phyloP scores from a whole-genome alignment of 2,329 filamentous ascomycete genomes.

The Sodiomyces alkalinus region DNA sequence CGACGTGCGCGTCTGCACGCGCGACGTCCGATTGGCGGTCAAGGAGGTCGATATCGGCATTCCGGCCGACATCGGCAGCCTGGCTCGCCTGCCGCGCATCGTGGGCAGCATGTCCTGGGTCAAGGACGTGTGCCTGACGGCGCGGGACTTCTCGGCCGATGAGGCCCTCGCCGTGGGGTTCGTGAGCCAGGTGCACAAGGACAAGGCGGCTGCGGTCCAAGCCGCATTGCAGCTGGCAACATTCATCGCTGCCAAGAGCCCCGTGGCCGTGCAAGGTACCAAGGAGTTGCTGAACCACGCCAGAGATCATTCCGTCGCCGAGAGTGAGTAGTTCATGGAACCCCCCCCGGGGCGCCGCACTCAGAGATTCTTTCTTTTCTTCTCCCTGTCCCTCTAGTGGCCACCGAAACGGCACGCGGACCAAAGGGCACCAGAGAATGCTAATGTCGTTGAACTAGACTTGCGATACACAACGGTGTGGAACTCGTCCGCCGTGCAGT shows the following conservation, averaged over 20 bases:
- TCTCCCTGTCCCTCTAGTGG: no score
- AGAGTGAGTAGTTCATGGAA: conserved; percentile 37
- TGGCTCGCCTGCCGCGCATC: conserved; percentile 57
- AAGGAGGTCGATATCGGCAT: conserved; percentile 76
- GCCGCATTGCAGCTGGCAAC: conserved; percentile 48
- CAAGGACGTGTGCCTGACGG: conserved; percentile 62
- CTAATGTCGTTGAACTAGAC: conserved; percentile 22
- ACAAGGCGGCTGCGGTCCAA: conserved; percentile 46
- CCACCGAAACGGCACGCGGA: no score
- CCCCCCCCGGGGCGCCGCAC: no score
- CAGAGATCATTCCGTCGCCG: conserved; percentile 60
- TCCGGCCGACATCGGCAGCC: conserved; percentile 64
- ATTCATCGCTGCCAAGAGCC: conserved; percentile 65
- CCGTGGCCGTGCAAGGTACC: conserved; percentile 73
- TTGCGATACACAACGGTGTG: conserved; percentile 74
- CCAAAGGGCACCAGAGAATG: background rate
- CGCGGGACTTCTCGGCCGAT: conserved; percentile 50
- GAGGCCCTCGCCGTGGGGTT: conserved; percentile 59
- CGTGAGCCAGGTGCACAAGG: conserved; percentile 48
- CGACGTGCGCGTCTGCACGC: conserved; percentile 53
- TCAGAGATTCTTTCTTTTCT: no score
- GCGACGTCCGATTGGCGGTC: conserved; percentile 48
- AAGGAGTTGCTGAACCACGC: conserved; percentile 78
- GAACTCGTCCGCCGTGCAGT: conserved; percentile 76
- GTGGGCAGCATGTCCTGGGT: conserved; percentile 61